Evolutionary conservation across 2,329 filamentous ascomycete species (phyloP).

Genomic region (Chaetomium strumarium): DNA sequence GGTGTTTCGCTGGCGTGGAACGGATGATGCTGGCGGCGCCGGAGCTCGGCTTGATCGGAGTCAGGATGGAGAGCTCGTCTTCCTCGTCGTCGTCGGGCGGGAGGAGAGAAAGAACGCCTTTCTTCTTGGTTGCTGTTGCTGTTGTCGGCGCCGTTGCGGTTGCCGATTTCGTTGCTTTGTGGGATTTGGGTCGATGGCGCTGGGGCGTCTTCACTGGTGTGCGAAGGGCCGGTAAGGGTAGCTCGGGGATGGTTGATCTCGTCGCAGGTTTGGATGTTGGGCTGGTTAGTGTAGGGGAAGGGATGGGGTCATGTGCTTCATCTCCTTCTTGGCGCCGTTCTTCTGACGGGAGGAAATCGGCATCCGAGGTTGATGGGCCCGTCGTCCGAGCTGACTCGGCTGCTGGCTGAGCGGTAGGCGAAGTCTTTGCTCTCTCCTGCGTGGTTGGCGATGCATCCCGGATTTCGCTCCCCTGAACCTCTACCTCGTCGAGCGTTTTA

Average conservation of each 20-base stretch:
- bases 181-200: neutral
- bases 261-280: conserved; percentile 1
- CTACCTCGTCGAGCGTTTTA: neutral
- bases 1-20: conserved; percentile 8
- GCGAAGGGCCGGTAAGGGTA: neutral
- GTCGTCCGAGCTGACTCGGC: neutral
- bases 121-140: conserved; percentile 22
- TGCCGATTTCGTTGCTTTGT: conserved; percentile 6
- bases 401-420: neutral
- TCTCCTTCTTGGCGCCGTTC: neutral
- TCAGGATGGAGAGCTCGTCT: conserved; percentile 34
- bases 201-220: conserved; percentile 1
- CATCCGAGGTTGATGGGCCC: too few species aligned
- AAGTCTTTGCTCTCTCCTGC: conserved; percentile 10
- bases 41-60: conserved; percentile 19
- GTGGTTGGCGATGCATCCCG: neutral
- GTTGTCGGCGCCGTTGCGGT: conserved; percentile 3
- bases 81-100: conserved; percentile 34
- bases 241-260: neutral
- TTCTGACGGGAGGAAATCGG: neutral
- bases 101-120: conserved; percentile 39
- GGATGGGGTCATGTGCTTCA: neutral
- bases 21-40: neutral
- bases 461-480: neutral
- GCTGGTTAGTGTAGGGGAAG: conserved; percentile 14